A percentile compares a stretch with the other conserved stretches of the same genome.
Evolutionary conservation across 495 filamentous ascomycete species (phyloP).

Genomic region (Hypoxylon fragiforme): DNA sequence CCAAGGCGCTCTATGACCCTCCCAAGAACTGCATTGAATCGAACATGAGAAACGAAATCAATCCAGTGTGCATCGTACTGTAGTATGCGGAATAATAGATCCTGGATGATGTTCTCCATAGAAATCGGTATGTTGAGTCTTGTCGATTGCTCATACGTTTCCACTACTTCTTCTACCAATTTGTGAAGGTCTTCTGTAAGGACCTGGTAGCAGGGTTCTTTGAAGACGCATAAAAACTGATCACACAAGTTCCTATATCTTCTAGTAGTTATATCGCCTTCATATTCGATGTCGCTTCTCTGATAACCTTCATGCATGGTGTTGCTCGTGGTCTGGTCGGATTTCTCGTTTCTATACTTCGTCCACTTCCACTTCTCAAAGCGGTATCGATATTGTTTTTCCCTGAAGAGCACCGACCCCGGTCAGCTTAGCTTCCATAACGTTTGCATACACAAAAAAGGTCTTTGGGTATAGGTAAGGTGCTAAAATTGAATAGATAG

Average conservation of each 20-base stretch:
- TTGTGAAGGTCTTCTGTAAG: not conserved
- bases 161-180: not conserved
- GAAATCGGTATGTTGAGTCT: not conserved
- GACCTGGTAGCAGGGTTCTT: not conserved
- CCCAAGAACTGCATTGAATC: not conserved
- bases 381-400: constrained; percentile 7
- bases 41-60: not conserved
- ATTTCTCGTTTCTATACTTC: not conserved
- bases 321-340: not conserved
- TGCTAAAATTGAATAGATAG: no score
- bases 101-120: no score
- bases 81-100: no score
- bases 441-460: not conserved
- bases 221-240: not conserved
- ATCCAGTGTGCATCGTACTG: no score
- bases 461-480: no score
- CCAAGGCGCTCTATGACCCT: not conserved
- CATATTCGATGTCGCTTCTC: not conserved
- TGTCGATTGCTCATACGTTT: not conserved
- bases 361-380: constrained; percentile 5
- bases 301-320: no score
- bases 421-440: not conserved
- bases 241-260: no score
- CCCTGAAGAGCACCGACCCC: not conserved
- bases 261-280: no score